Conservation (phyloP, 2,329 filamentous ascomycete species). For the Chrysoporthe puriensis region DNA sequence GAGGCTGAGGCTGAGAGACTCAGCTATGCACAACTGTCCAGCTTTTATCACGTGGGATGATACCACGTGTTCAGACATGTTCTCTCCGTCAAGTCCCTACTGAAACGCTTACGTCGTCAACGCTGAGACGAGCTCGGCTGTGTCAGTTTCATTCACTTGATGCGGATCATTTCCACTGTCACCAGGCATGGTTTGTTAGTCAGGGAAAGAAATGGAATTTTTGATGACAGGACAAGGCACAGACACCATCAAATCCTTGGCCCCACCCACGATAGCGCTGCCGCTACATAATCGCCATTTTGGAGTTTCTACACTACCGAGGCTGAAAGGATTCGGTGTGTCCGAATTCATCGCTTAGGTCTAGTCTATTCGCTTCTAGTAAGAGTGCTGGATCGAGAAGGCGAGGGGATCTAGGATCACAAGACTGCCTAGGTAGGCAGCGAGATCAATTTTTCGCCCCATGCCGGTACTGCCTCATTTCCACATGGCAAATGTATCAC, state of each 20-base stretch:
- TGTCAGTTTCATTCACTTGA: background rate
- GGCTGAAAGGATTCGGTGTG: background rate
- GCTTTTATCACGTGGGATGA: background rate
- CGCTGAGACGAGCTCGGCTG: background rate
- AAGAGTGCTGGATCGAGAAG: background rate
- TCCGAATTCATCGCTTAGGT: background rate
- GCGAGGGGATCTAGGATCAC: background rate
- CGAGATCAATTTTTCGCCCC: background rate
- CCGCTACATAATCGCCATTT: background rate
- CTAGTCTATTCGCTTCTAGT: background rate
- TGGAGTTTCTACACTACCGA: slow-evolving; percentile 2
- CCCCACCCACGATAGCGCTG: background rate
- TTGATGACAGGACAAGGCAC: background rate
- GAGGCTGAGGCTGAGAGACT: background rate
- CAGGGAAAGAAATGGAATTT: background rate
- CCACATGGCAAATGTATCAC: background rate
- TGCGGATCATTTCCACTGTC: background rate
- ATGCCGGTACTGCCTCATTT: background rate
- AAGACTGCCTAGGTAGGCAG: background rate
- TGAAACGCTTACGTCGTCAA: background rate
- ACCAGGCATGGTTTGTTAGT: background rate
- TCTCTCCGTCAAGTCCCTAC: background rate
- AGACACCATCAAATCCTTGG: background rate
- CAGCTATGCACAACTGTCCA: background rate
- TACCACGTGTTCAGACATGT: background rate